phyloP scores from a whole-genome alignment of 140 eudicot genomes.

The Artemisia princeps region DNA sequence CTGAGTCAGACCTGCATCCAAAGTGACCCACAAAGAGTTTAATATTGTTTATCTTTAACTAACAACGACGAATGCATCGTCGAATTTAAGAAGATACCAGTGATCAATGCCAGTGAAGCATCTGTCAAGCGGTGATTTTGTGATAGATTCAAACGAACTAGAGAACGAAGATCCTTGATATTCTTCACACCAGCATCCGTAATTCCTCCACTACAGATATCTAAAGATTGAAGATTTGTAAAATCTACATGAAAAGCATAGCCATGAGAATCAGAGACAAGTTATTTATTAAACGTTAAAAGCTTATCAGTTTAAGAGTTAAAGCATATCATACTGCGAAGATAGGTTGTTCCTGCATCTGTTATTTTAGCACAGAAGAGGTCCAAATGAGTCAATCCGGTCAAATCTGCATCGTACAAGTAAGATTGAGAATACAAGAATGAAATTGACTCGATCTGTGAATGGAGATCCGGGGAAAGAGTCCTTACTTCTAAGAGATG shows the following conservation, averaged over 20 bases:
- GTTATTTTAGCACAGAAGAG: slow-evolving; percentile 92
- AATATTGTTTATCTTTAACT: no score
- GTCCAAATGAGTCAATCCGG: slow-evolving; percentile 85
- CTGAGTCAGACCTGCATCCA: slow-evolving; percentile 62
- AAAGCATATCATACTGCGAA: slow-evolving; percentile 37
- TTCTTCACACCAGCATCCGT: slow-evolving; percentile 94
- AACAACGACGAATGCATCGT: not conserved
- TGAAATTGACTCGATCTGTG: no score
- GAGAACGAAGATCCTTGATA: slow-evolving; percentile 65
- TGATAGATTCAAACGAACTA: slow-evolving; percentile 72
- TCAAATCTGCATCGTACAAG: slow-evolving; percentile 53
- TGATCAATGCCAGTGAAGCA: slow-evolving; percentile 64
- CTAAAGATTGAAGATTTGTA: slow-evolving; percentile 68
- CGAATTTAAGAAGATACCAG: slow-evolving; percentile 44
- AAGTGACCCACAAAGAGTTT: no score
- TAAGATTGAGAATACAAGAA: not conserved
- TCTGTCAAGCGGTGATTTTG: slow-evolving; percentile 76
- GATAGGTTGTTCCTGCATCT: slow-evolving; percentile 62
- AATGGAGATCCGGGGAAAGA: not conserved
- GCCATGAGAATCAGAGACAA: not conserved
- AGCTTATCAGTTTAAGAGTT: slow-evolving; percentile 19
- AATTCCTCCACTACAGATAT: slow-evolving; percentile 86
- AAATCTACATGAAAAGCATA: slow-evolving; percentile 40
- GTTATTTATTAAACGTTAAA: not conserved
- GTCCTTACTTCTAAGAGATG: slow-evolving; percentile 70